phyloP scores from a whole-genome alignment of 306 rosid genomes.

The Calophaca sinica region DNA sequence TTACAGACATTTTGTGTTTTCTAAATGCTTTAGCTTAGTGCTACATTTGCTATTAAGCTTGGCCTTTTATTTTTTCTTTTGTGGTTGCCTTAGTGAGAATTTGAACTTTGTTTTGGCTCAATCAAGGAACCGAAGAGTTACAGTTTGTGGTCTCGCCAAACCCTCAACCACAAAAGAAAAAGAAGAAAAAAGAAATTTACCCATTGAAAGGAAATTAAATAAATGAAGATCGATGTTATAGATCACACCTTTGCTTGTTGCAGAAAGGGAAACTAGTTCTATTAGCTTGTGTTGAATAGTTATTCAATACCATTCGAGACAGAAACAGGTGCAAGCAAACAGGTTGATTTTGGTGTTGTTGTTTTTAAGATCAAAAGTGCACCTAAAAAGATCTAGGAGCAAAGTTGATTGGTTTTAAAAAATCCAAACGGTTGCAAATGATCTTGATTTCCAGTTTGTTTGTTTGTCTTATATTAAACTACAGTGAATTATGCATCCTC shows the following conservation, averaged over 20 bases:
- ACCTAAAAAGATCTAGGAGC: not conserved
- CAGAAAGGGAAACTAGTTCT: conserved; percentile 3
- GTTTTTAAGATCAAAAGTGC: conserved; percentile 5
- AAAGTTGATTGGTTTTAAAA: conserved; percentile 2
- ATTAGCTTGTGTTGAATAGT: conserved; percentile 12
- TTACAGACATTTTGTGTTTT: not conserved
- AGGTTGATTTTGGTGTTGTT: not conserved
- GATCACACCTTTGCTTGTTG: not conserved
- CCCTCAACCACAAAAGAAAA: not conserved
- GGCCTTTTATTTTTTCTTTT: not conserved
- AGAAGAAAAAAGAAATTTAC: not conserved
- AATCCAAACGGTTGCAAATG: not conserved
- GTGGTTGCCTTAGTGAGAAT: not conserved
- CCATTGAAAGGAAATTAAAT: not conserved
- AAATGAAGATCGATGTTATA: not conserved
- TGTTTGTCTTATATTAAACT: conserved; percentile 5
- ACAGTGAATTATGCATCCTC: not conserved
- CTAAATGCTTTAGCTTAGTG: not conserved
- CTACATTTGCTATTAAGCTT: not conserved
- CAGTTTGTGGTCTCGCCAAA: not conserved
- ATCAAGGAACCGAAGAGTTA: conserved; percentile 8
- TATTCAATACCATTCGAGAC: not conserved
- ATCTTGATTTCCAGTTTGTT: conserved; percentile 5
- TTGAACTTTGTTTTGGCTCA: conserved; percentile 13
- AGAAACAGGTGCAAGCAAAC: not conserved